phyloP scores from a whole-genome alignment of 202 grass and related monocot species.

The Dendrocalamus latiflorus region DNA sequence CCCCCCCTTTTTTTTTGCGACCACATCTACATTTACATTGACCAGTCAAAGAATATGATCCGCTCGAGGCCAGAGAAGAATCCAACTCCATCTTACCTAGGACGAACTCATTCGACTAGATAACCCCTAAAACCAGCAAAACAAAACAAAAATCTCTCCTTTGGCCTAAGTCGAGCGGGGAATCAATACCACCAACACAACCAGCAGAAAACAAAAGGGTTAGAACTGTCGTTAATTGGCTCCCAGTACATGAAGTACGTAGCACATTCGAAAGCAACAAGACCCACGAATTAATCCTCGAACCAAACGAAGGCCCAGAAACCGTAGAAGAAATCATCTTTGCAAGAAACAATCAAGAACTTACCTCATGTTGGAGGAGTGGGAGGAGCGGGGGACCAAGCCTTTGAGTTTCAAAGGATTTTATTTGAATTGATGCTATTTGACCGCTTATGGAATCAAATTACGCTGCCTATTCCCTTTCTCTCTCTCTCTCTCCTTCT shows the following conservation, averaged over 20 bases:
- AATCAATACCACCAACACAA: not conserved
- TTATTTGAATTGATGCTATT: no score
- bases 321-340: not conserved
- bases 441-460: no score
- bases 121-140: not conserved
- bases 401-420: no score
- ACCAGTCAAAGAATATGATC: constrained; percentile 6
- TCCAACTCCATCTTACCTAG: not conserved
- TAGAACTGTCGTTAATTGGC: not conserved
- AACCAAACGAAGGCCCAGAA: not conserved
- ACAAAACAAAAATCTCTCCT: not conserved
- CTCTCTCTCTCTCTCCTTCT: not conserved
- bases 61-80: not conserved
- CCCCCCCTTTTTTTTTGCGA: no score
- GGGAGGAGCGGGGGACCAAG: not conserved
- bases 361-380: constrained; percentile 34
- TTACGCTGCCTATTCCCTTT: no score
- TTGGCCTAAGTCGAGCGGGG: not conserved
- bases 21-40: not conserved
- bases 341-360: not conserved
- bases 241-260: not conserved
- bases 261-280: not conserved
- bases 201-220: not conserved
- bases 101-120: not conserved
- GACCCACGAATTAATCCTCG: not conserved